Evolutionary conservation across 2,329 filamentous ascomycete genomes (phyloP).

Genomic region (Talaromyces sp.): DNA sequence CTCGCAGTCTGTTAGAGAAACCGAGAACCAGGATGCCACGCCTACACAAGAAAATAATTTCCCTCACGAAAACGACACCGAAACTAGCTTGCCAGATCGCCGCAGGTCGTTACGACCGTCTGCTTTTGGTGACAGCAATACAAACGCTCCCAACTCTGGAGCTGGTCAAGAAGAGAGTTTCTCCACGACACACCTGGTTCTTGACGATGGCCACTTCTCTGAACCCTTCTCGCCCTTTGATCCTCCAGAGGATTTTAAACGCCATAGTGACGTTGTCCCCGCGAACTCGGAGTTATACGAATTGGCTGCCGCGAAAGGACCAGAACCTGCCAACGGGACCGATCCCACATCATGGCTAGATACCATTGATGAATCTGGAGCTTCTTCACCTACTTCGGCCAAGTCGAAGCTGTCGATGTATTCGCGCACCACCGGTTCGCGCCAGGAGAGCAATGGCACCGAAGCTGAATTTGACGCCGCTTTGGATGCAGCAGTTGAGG

Average conservation of each 20-base stretch:
- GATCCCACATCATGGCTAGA: conserved; percentile 91
- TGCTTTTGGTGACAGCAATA: neutral
- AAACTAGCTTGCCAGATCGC: neutral
- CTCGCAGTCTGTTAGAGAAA: neutral
- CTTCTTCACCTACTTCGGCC: conserved; percentile 71
- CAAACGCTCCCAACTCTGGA: neutral
- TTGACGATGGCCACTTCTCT: neutral
- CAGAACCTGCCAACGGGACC: conserved; percentile 56
- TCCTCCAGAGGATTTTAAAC: conserved; percentile 20
- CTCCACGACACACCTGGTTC: neutral
- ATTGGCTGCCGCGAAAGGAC: conserved; percentile 1
- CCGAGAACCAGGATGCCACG: neutral
- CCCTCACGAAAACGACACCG: neutral
- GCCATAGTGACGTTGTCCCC: neutral
- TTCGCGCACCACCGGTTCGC: conserved; percentile 51
- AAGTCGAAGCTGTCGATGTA: conserved; percentile 72
- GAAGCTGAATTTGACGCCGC: conserved; percentile 92
- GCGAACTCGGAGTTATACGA: neutral
- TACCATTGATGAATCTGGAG: conserved; percentile 84
- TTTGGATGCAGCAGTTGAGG: conserved; percentile 90
- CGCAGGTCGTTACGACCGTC: neutral
- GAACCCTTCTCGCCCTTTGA: conserved; percentile 61
- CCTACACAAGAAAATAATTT: neutral
- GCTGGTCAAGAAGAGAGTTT: neutral
- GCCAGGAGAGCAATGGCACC: conserved; percentile 64